Percentiles rank a stretch among this genome's conserved stretches.
Conservation (phyloP, 331 rosid genomes). For the Pyrus hybrid region DNA sequence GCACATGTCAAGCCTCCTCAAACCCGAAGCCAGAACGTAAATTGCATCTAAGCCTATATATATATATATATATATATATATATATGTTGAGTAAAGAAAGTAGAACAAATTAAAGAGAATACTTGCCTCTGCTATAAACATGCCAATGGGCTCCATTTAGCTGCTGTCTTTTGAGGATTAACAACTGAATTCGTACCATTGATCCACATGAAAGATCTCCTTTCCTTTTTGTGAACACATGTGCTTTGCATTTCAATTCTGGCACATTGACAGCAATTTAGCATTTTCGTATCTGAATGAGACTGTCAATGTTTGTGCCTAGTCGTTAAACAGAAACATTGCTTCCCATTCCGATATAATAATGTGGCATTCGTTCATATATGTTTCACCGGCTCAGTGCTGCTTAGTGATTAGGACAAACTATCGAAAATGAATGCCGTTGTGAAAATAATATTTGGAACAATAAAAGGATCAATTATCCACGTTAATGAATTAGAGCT, state of each 20-base stretch:
- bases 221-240: not conserved
- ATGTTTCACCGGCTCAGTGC: too few species aligned
- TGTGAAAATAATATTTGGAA: too few species aligned
- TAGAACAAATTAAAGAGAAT: not conserved
- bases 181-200: not conserved
- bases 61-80: not conserved
- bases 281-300: not conserved
- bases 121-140: not conserved
- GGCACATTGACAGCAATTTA: not conserved
- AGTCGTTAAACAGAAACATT: too few species aligned
- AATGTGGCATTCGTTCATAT: too few species aligned
- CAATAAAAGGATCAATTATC: too few species aligned
- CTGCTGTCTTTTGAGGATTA: not conserved
- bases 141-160: not conserved
- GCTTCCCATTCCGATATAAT: too few species aligned
- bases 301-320: too few species aligned
- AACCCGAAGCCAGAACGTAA: not conserved
- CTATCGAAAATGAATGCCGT: too few species aligned
- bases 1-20: not conserved
- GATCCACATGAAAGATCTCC: not conserved
- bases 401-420: too few species aligned
- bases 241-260: not conserved
- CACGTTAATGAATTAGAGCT: too few species aligned
- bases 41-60: not conserved
- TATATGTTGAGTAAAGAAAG: not conserved